Evolutionary conservation across 2,329 filamentous ascomycete genomes (phyloP), one percentile per base, ranked within the genome.

Genomic region (Claviceps paspali): DNA sequence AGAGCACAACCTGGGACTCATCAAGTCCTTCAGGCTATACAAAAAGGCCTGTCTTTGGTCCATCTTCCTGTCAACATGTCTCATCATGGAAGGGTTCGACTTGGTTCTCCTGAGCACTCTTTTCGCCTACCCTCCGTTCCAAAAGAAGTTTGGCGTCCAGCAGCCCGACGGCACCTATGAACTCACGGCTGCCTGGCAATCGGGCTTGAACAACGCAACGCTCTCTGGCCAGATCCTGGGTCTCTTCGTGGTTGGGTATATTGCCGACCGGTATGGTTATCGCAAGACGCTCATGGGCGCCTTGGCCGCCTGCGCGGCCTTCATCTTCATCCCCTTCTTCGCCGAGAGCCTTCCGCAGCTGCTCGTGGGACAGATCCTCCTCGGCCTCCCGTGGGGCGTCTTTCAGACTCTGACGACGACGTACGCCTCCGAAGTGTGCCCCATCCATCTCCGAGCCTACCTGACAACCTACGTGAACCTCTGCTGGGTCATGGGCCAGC

Each of bases 271-370:
- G 1, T 57, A 60, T 31, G 64, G 64, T 0, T 67, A 66, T 42
- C 59, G 63, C 38, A 60, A 62, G 52, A 67, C 64, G 0, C 57
- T 72, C 21, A 57, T 69, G 6, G 57, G 51, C 2, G 57, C 62
- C 0, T 50, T 72, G 5, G 33, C 52, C 2, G 47, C 48, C 45
- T 50, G 60, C 55, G 47, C 55, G 4, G 51, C 49, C 3, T 67
- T 68, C 43, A 63, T 72, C 39, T 68, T 65, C 38, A 57, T 68
- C 39, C 52, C 60, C 34, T 69, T 69, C 51, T 68, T 69, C 36
- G 57, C 62, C 2, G 45, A 59, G 40, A 53, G 51, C 7, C 51
- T 66, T 3, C 42, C 52, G 2, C 52, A 62, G 44, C 57, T 68
- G 0, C 54, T 68, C 3, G 55, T 57, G 4, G 63, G 63, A 8